These are phyloP conservation scores for Kurtzmaniella cleridarum DNA, from an alignment of 805 yeast species.

Conservation along the genomic window DNA sequence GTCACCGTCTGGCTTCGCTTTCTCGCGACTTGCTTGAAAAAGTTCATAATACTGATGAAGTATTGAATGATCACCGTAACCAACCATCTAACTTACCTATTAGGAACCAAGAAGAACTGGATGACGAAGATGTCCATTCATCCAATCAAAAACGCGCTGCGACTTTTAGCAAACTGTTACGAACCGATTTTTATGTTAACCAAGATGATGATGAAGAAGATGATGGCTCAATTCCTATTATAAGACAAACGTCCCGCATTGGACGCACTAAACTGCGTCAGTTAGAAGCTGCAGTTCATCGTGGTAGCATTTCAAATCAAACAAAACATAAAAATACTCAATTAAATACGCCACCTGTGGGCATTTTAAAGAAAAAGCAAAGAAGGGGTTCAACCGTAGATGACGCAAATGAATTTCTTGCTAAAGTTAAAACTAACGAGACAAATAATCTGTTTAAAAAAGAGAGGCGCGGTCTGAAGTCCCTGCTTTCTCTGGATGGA, in stretches of 20 bases:
- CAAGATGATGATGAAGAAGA: slow-evolving; percentile 14
- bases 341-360: slow-evolving; percentile 12
- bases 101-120: slow-evolving; percentile 6
- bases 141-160: slow-evolving; percentile 6
- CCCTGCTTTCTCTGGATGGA: slow-evolving; percentile 56
- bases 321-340: slow-evolving; percentile 11
- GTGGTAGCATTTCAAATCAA: slow-evolving; percentile 6
- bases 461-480: slow-evolving; percentile 30
- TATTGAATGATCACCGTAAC: slow-evolving; percentile 36
- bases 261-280: slow-evolving; percentile 8
- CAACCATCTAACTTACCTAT: slow-evolving; percentile 30
- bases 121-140: background rate
- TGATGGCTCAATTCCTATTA: slow-evolving; percentile 11
- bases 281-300: slow-evolving; percentile 14
- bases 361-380: slow-evolving; percentile 10
- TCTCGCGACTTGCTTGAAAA: slow-evolving; percentile 15
- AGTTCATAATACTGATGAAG: slow-evolving; percentile 24
- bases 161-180: slow-evolving; percentile 5
- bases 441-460: slow-evolving; percentile 15
- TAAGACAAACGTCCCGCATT: slow-evolving; percentile 5
- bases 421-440: slow-evolving; percentile 15
- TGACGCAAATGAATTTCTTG: too few species aligned
- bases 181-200: slow-evolving; percentile 14
- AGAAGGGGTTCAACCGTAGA: slow-evolving; percentile 7
- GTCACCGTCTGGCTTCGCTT: slow-evolving; percentile 25